Evolutionary conservation across 805 yeast genomes (phyloP).

Genomic region (Monosporozyma yasuniensis): DNA sequence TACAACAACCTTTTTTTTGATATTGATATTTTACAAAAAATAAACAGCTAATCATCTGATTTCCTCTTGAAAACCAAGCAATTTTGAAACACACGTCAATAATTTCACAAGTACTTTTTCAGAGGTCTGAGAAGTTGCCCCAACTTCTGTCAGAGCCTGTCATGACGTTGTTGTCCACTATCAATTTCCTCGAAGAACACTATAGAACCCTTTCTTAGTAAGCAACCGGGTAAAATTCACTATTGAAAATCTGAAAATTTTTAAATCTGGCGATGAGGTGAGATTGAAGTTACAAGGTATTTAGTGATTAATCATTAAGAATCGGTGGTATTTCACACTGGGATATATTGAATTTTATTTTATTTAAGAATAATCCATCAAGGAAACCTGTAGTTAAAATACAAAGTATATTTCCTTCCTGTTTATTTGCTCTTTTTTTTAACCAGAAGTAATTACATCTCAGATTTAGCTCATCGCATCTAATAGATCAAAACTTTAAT

Average conservation of each 20-base stretch:
- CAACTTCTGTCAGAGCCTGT: neutral
- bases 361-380: neutral
- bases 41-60: too few species aligned
- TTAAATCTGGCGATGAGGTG: conserved; percentile 1
- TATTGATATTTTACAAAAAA: too few species aligned
- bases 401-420: neutral
- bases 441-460: neutral
- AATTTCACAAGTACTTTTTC: neutral
- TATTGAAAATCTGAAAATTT: neutral
- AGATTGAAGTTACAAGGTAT: neutral
- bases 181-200: neutral
- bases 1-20: too few species aligned
- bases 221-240: neutral
- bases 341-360: neutral
- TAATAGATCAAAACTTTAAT: neutral
- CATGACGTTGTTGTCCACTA: neutral
- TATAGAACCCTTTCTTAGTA: neutral
- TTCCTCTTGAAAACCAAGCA: too few species aligned
- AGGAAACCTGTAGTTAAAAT: neutral
- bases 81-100: neutral
- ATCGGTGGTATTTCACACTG: neutral
- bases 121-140: too few species aligned
- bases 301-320: neutral
- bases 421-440: neutral
- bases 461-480: neutral